phyloP scores from a whole-genome alignment of 2,329 filamentous ascomycete genomes.

The Trichoderma sp. region DNA sequence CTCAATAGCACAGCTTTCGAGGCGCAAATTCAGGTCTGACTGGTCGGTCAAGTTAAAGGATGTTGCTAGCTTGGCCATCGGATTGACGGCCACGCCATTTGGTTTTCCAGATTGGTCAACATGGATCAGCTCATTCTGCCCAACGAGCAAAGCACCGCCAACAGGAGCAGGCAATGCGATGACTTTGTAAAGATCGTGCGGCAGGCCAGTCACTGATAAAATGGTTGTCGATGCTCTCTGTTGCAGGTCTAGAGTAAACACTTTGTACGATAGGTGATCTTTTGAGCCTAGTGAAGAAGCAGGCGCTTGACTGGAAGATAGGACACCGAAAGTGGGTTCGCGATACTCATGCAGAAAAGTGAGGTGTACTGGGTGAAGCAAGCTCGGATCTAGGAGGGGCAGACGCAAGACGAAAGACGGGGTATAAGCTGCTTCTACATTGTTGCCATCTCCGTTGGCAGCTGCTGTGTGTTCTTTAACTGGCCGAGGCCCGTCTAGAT shows the following conservation, averaged over 20 bases:
- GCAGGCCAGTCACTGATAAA: constrained; percentile 80
- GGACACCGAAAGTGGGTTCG: constrained; percentile 94
- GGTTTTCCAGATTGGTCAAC: constrained; percentile 94
- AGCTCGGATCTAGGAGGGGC: constrained; percentile 81
- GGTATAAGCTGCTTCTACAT: constrained; percentile 71
- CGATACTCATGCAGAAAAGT: constrained; percentile 96
- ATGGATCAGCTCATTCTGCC: constrained; percentile 89
- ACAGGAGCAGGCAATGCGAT: constrained; percentile 83
- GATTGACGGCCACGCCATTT: constrained; percentile 89
- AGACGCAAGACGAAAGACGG: constrained; percentile 92
- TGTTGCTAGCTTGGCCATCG: constrained; percentile 81
- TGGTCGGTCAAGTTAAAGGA: constrained; percentile 86
- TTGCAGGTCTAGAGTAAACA: constrained; percentile 92
- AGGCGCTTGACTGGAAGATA: constrained; percentile 75
- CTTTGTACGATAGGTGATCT: constrained; percentile 86
- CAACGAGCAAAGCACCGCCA: constrained; percentile 84
- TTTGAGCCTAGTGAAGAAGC: constrained; percentile 81
- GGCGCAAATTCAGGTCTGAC: constrained; percentile 73
- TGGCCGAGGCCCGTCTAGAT: constrained; percentile 70
- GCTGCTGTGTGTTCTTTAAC: constrained; percentile 48
- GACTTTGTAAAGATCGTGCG: constrained; percentile 83
- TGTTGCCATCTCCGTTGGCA: constrained; percentile 44
- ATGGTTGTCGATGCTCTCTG: constrained; percentile 93
- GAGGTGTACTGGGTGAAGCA: constrained; percentile 88
- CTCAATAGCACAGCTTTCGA: constrained; percentile 82